phyloP scores from a whole-genome alignment of 495 filamentous ascomycete species.

The Penicillium flavigenum region DNA sequence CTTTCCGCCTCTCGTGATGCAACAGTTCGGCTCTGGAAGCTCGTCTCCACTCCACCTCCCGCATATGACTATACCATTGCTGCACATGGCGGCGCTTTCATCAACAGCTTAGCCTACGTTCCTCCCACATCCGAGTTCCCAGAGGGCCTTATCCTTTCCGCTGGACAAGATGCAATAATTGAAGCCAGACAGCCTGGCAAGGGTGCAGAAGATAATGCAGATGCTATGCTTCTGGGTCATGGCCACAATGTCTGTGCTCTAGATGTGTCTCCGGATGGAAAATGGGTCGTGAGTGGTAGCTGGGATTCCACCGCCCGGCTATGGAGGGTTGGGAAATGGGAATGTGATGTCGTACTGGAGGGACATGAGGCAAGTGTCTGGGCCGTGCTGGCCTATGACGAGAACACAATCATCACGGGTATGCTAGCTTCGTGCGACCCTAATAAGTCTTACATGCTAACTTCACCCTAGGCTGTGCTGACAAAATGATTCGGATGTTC shows the following conservation, averaged over 20 bases:
- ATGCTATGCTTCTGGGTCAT: conserved; percentile 84
- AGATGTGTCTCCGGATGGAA: conserved; percentile 68
- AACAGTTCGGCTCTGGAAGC: conserved; percentile 85
- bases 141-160: conserved; percentile 81
- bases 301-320: conserved; percentile 87
- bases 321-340: conserved; percentile 77
- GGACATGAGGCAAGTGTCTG: conserved; percentile 83
- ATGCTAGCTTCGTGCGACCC: conserved; percentile 1
- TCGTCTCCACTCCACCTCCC: conserved; percentile 61
- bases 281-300: conserved; percentile 82
- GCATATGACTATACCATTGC: conserved; percentile 73
- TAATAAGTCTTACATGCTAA: conserved; percentile 2
- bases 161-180: conserved; percentile 88
- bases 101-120: conserved; percentile 80
- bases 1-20: conserved; percentile 88
- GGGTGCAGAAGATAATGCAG: conserved; percentile 69
- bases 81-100: conserved; percentile 73
- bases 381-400: conserved; percentile 83
- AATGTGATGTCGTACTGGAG: conserved; percentile 64
- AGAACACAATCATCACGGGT: conserved; percentile 80
- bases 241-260: conserved; percentile 81
- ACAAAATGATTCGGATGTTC: conserved; percentile 84
- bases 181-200: conserved; percentile 74
- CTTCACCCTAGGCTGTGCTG: conserved; percentile 64
- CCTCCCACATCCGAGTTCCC: conserved; percentile 67